Conservation (phyloP, 2,329 filamentous ascomycete species). For the Uncinocarpus reesii region DNA sequence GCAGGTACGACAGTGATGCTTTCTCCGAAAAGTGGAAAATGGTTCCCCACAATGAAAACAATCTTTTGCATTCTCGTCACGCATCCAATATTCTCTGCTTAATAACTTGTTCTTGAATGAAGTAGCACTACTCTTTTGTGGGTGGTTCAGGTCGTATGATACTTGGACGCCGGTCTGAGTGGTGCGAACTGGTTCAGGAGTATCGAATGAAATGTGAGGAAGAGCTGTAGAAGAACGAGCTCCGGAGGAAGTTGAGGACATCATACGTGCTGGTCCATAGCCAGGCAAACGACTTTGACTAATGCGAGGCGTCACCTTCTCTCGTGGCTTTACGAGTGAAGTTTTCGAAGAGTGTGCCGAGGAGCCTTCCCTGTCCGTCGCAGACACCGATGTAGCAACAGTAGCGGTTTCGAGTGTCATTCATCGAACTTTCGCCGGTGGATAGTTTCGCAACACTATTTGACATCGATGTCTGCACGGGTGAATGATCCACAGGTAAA, state of each 20-base stretch:
- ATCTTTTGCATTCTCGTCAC: slow-evolving; percentile 93
- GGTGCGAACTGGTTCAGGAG: slow-evolving; percentile 16
- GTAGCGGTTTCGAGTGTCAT: slow-evolving; percentile 26
- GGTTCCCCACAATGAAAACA: slow-evolving; percentile 85
- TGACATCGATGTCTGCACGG: slow-evolving; percentile 21
- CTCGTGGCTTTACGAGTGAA: slow-evolving; percentile 22
- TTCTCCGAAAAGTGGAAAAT: slow-evolving; percentile 87
- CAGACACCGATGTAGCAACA: slow-evolving; percentile 23
- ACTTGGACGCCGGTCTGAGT: slow-evolving; percentile 8
- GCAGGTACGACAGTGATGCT: slow-evolving; percentile 89
- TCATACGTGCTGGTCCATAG: slow-evolving; percentile 32
- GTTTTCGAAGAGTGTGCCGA: slow-evolving; percentile 23
- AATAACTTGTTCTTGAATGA: slow-evolving; percentile 68
- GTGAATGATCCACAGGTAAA: slow-evolving; percentile 23
- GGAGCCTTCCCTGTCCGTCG: slow-evolving; percentile 24
- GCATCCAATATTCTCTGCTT: slow-evolving; percentile 98
- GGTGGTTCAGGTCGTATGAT: not conserved
- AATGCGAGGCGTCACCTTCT: slow-evolving; percentile 31
- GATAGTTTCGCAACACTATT: slow-evolving; percentile 26
- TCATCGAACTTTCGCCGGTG: slow-evolving; percentile 21
- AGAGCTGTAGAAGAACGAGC: slow-evolving; percentile 35
- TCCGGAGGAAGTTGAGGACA: slow-evolving; percentile 35
- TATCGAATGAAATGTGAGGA: slow-evolving; percentile 23
- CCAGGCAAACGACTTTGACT: slow-evolving; percentile 39
- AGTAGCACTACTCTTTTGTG: slow-evolving; percentile 19